Evolutionary conservation across 169 alveolate species (phyloP).

Genomic region (Besnoitia besnoiti): DNA sequence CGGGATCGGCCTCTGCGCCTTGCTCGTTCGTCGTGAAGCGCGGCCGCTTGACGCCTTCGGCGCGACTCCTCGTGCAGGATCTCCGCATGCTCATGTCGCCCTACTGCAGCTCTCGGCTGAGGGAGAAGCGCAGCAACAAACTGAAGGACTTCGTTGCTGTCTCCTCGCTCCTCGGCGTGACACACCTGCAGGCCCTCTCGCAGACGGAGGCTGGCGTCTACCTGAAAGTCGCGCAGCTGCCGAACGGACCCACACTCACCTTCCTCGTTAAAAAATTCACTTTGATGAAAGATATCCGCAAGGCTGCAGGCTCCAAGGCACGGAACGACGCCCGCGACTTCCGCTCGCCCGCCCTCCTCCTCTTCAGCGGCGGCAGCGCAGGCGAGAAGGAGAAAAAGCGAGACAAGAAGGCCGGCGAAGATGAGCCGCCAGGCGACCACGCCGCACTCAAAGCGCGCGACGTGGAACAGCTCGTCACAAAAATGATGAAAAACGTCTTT

Average conservation of each 20-base stretch:
- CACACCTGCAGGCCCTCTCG: conserved; percentile 71
- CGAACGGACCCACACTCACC: conserved; percentile 75
- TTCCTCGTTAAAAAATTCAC: conserved; percentile 65
- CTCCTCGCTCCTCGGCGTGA: conserved; percentile 71
- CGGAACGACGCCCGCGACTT: conserved; percentile 71
- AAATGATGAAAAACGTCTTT: neutral
- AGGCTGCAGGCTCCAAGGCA: conserved; percentile 46
- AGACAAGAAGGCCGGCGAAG: neutral
- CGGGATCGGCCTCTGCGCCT: conserved; percentile 66
- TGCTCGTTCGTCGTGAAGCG: conserved; percentile 68
- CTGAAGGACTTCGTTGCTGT: conserved; percentile 69
- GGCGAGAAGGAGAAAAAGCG: neutral
- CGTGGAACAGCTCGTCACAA: neutral
- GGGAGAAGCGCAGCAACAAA: conserved; percentile 67
- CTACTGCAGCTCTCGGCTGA: conserved; percentile 63
- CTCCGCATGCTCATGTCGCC: conserved; percentile 75
- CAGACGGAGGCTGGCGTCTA: conserved; percentile 73
- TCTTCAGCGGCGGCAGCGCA: conserved; percentile 69
- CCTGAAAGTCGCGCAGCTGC: conserved; percentile 70
- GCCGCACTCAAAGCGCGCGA: neutral
- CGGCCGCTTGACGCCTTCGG: conserved; percentile 65
- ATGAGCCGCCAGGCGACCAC: neutral
- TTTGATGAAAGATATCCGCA: conserved; percentile 70
- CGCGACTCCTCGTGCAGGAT: conserved; percentile 70
- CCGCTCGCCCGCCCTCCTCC: conserved; percentile 71